Evolutionary conservation across 306 rosid genomes (phyloP).

Genomic region (Glycine tomentella): DNA sequence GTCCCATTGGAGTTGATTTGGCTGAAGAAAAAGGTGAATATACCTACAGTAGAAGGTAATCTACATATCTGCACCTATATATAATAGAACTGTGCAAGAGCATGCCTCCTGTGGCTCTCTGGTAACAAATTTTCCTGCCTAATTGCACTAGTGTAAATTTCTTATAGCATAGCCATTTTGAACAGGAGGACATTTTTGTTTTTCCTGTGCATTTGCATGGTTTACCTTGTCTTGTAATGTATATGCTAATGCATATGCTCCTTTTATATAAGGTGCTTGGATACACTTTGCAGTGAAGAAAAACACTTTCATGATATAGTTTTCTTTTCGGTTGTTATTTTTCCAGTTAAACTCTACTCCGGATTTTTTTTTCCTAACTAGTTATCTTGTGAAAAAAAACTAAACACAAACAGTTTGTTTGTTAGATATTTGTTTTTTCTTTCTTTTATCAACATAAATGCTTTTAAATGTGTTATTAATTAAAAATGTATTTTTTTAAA

Average conservation of each 20-base stretch:
- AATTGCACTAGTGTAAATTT: background rate
- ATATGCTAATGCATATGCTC: background rate
- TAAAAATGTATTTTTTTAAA: conserved; percentile 29
- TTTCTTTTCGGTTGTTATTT: background rate
- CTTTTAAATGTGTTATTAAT: background rate
- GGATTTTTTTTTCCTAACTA: background rate
- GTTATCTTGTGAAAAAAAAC: background rate
- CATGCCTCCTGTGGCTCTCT: background rate
- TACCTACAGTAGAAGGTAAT: conserved; percentile 52
- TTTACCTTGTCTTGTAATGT: background rate
- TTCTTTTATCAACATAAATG: conserved; percentile 9
- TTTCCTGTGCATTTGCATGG: background rate
- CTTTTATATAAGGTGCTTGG: background rate
- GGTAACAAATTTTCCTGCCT: background rate
- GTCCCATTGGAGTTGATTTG: conserved; percentile 33
- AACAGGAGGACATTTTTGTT: background rate
- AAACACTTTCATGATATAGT: background rate
- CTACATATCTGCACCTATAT: background rate
- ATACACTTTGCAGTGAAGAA: background rate
- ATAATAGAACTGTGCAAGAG: background rate
- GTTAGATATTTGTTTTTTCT: background rate
- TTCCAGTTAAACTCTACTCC: background rate
- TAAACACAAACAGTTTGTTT: background rate
- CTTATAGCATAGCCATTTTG: background rate
- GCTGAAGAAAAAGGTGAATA: conserved; percentile 32